A percentile compares a stretch with the other conserved stretches of the same genome.
Conservation (phyloP, 1,284 basidiomycete species). For the Stygiomarasmius scandens region DNA sequence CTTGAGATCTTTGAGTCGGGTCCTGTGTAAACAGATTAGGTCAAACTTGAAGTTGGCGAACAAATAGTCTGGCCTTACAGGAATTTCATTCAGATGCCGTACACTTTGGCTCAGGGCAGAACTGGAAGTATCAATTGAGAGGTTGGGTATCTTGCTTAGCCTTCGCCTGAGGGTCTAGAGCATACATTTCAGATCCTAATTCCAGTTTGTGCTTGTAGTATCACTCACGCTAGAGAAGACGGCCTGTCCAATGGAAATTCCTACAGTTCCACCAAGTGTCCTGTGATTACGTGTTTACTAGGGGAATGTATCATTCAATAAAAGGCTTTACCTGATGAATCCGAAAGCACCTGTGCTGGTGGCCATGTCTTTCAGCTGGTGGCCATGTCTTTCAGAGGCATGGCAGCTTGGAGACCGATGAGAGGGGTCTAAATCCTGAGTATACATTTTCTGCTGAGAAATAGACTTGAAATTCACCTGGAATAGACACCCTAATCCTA, state of each 20-base stretch:
- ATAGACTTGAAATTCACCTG: slow-evolving; percentile 41
- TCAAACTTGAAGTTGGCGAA: slow-evolving; percentile 10
- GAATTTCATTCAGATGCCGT: slow-evolving; percentile 51
- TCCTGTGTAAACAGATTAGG: slow-evolving; percentile 41
- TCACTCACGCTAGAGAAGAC: slow-evolving; percentile 62
- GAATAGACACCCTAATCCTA: slow-evolving; percentile 68
- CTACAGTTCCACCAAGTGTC: slow-evolving; percentile 78
- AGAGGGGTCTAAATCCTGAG: slow-evolving; percentile 53
- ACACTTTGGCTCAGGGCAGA: slow-evolving; percentile 61
- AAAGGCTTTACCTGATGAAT: slow-evolving; percentile 59
- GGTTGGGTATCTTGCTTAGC: slow-evolving; percentile 48
- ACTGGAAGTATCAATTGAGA: slow-evolving; percentile 53
- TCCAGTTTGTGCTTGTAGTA: background rate
- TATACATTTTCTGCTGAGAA: background rate
- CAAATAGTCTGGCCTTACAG: slow-evolving; percentile 38
- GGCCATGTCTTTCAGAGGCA: slow-evolving; percentile 83
- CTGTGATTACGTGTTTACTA: slow-evolving; percentile 31
- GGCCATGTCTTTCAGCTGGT: slow-evolving; percentile 80
- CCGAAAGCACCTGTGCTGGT: slow-evolving; percentile 72
- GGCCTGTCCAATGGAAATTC: slow-evolving; percentile 72
- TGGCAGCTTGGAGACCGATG: slow-evolving; percentile 76
- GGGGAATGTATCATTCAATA: background rate
- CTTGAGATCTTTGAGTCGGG: slow-evolving; percentile 42
- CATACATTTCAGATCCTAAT: background rate
- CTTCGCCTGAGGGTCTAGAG: slow-evolving; percentile 52